Evolutionary conservation across 345 rosid genomes (phyloP).

Genomic region (Populus euphratica): DNA sequence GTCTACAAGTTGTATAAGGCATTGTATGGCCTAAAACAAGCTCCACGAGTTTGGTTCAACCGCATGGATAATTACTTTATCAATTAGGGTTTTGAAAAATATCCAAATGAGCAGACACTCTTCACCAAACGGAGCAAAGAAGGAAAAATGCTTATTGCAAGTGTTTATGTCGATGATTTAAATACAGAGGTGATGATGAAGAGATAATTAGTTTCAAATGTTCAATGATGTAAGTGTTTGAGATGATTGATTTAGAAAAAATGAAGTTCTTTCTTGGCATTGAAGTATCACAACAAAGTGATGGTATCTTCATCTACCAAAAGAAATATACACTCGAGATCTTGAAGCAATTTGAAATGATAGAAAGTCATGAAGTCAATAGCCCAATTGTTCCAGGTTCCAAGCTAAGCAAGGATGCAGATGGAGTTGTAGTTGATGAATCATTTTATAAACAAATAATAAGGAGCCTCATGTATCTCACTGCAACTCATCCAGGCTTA

Average conservation of each 20-base stretch:
- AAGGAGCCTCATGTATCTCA: no score
- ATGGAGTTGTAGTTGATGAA: neutral
- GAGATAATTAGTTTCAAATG: neutral
- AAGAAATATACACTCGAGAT: neutral
- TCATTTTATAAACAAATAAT: no score
- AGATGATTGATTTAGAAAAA: neutral
- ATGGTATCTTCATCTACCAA: neutral
- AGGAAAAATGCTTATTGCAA: neutral
- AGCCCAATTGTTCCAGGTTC: neutral
- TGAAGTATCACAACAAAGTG: neutral
- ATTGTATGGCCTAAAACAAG: neutral
- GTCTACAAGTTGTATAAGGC: neutral
- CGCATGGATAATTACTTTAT: neutral
- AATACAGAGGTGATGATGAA: neutral
- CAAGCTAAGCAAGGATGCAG: neutral
- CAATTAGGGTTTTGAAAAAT: neutral
- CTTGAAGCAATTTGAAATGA: neutral
- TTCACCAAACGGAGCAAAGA: neutral
- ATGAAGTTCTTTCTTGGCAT: neutral
- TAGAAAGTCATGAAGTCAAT: neutral
- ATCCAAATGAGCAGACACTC: neutral
- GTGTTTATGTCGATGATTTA: neutral
- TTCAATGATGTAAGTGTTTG: neutral
- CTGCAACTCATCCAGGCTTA: neutral
- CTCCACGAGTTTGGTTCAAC: neutral